Evolutionary conservation across 495 filamentous ascomycete species (phyloP).

Genomic region (Aspergillus mulundensis): DNA sequence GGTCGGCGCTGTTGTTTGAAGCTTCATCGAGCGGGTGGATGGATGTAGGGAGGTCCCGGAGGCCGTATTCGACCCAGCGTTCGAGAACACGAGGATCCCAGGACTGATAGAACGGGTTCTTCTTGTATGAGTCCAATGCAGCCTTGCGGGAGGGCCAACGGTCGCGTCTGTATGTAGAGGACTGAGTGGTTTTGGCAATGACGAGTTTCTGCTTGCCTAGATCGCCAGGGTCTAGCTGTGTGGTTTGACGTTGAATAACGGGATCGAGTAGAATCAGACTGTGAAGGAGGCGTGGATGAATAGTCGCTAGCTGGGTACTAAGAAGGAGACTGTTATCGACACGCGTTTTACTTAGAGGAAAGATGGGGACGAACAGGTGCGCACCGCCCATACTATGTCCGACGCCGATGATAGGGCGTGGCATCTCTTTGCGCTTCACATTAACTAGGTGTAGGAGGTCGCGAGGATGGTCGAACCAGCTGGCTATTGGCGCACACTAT

Average conservation of each 20-base stretch:
- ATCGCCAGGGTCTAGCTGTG: constrained; percentile 31
- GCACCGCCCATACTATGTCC: constrained; percentile 88
- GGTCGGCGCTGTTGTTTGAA: constrained; percentile 28
- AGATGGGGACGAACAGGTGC: constrained; percentile 45
- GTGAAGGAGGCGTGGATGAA: constrained; percentile 79
- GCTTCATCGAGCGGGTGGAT: constrained; percentile 46
- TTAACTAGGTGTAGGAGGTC: constrained; percentile 89
- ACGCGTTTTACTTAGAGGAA: not conserved
- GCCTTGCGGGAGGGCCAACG: constrained; percentile 62
- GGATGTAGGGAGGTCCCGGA: constrained; percentile 59
- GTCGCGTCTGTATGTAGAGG: constrained; percentile 63
- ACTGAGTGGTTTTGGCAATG: constrained; percentile 43
- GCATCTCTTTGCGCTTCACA: constrained; percentile 75
- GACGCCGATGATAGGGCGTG: constrained; percentile 80
- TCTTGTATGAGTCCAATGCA: constrained; percentile 56
- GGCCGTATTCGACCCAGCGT: constrained; percentile 59
- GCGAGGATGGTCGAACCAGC: constrained; percentile 82
- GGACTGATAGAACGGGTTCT: constrained; percentile 62
- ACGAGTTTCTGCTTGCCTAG: constrained; percentile 20
- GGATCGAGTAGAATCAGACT: constrained; percentile 79
- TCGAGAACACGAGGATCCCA: constrained; percentile 75
- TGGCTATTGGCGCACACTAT: constrained; percentile 43
- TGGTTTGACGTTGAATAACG: constrained; percentile 56
- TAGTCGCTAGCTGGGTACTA: constrained; percentile 55
- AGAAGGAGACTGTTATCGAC: constrained; percentile 5